Percentiles rank a stretch among this genome's conserved stretches.
phyloP scores from a whole-genome alignment of 2,329 filamentous ascomycete genomes.

The Tympanopsis confertula region DNA sequence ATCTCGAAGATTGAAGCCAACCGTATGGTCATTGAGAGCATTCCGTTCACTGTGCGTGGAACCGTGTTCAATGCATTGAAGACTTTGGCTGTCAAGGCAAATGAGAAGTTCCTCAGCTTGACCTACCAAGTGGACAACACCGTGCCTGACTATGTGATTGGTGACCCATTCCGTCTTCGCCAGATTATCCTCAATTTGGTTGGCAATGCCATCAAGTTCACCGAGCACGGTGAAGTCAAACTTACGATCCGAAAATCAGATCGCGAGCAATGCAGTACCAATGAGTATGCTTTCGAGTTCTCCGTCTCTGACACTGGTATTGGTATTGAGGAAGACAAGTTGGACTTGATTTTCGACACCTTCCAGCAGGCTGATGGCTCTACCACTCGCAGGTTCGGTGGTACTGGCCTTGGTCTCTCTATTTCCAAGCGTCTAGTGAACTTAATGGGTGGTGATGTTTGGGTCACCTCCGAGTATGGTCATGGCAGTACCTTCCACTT shows the following conservation, averaged over 20 bases:
- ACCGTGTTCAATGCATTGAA: slow-evolving; percentile 56
- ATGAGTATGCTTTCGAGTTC: no score
- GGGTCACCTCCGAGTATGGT: slow-evolving; percentile 65
- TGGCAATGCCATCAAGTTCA: slow-evolving; percentile 90
- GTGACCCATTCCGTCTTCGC: slow-evolving; percentile 55
- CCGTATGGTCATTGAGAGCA: slow-evolving; percentile 70
- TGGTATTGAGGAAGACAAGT: slow-evolving; percentile 71
- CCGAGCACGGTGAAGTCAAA: slow-evolving; percentile 73
- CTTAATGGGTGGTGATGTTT: slow-evolving; percentile 78
- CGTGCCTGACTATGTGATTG: slow-evolving; percentile 61
- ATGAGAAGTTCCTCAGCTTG: slow-evolving; percentile 50
- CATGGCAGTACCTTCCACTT: slow-evolving; percentile 59
- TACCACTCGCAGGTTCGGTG: slow-evolving; percentile 81
- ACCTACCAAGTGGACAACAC: slow-evolving; percentile 52
- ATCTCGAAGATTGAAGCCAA: slow-evolving; percentile 90
- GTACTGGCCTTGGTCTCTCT: slow-evolving; percentile 78
- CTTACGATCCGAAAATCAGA: slow-evolving; percentile 67
- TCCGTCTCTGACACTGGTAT: slow-evolving; percentile 86
- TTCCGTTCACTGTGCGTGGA: slow-evolving; percentile 55
- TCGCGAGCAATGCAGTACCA: slow-evolving; percentile 54
- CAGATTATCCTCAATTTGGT: slow-evolving; percentile 73
- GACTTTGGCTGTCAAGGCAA: slow-evolving; percentile 51
- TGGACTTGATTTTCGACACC: slow-evolving; percentile 78
- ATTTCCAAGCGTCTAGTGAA: slow-evolving; percentile 92
- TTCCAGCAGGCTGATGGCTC: slow-evolving; percentile 89